Conservation (phyloP, 1,139 yeast genomes). For the Saccharomyces hybrid region DNA sequence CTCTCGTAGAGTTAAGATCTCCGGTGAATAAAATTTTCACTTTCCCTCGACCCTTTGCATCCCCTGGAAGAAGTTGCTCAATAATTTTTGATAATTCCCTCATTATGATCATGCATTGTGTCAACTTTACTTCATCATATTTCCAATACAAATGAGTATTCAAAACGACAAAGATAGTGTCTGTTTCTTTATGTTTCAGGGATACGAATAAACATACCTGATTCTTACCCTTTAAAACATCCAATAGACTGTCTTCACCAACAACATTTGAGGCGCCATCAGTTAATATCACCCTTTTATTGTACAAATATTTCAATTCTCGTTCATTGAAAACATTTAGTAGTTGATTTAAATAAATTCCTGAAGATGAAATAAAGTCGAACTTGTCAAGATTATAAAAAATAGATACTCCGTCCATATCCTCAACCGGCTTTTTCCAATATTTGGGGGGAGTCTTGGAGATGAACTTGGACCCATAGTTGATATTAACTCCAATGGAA, state of each 20-base stretch:
- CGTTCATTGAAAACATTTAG: conserved; percentile 34
- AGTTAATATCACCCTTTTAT: conserved; percentile 28
- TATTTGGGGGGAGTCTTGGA: conserved; percentile 44
- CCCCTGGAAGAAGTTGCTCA: conserved; percentile 25
- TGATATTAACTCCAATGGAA: conserved; percentile 20
- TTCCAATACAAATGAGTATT: conserved; percentile 62
- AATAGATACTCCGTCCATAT: conserved; percentile 53
- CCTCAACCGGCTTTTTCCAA: conserved; percentile 41
- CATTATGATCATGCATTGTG: conserved; percentile 46
- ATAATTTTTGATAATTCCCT: conserved; percentile 26
- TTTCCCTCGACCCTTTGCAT: conserved; percentile 25
- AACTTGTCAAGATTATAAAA: conserved; percentile 43
- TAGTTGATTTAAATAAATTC: conserved; percentile 40
- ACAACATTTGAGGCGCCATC: conserved; percentile 27
- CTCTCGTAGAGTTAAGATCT: conserved; percentile 47
- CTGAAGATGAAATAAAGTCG: conserved; percentile 38
- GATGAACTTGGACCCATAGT: conserved; percentile 41
- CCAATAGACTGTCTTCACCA: conserved; percentile 20
- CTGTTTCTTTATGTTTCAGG: conserved; percentile 38
- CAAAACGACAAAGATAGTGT: conserved; percentile 40
- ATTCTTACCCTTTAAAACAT: conserved; percentile 41
- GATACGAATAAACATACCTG: conserved; percentile 49
- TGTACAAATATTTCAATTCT: conserved; percentile 35
- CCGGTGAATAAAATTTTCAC: conserved; percentile 38
- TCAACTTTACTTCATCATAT: conserved; percentile 46